A percentile compares a stretch with the other conserved stretches of the same genome.
These are phyloP conservation scores for Isoetes engelmannii DNA, from an alignment of 83 land plant genomes.

Conservation along the genomic window DNA sequence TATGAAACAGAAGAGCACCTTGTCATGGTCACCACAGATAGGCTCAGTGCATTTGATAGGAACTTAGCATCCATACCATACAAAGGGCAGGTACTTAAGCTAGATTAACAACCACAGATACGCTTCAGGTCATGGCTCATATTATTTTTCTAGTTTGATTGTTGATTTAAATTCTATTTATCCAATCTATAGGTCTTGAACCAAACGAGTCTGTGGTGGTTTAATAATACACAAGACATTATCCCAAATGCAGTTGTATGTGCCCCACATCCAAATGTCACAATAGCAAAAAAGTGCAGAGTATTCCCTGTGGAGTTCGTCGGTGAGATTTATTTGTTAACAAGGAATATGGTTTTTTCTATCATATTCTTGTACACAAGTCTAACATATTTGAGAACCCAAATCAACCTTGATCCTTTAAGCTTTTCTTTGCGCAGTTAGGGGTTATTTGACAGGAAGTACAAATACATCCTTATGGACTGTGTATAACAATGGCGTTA, in stretches of 20 bases:
- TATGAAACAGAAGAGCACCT: conserved; percentile 80
- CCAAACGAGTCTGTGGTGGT: conserved; percentile 98
- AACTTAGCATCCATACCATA: conserved; percentile 92
- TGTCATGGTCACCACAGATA: conserved; percentile 82
- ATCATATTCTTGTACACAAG: neutral
- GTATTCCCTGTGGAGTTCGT: conserved; percentile 98
- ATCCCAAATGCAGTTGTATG: conserved; percentile 74
- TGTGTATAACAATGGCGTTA: conserved; percentile 74
- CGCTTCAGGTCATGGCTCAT: neutral
- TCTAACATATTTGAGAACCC: neutral
- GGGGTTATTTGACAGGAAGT: conserved; percentile 91
- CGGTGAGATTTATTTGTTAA: conserved; percentile 46
- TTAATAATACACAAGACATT: conserved; percentile 63
- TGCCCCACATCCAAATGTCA: conserved; percentile 85
- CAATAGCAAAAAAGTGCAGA: conserved; percentile 84
- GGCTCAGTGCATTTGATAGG: conserved; percentile 92
- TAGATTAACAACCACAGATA: neutral
- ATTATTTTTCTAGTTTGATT: neutral
- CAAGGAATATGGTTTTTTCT: neutral
- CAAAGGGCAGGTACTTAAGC: conserved; percentile 78
- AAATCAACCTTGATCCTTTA: neutral
- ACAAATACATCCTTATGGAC: conserved; percentile 98
- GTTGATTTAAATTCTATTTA: neutral
- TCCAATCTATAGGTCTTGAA: conserved; percentile 65
- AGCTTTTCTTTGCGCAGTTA: conserved; percentile 37